Conservation (phyloP, 495 filamentous ascomycete genomes). For the Collariella sp. region DNA sequence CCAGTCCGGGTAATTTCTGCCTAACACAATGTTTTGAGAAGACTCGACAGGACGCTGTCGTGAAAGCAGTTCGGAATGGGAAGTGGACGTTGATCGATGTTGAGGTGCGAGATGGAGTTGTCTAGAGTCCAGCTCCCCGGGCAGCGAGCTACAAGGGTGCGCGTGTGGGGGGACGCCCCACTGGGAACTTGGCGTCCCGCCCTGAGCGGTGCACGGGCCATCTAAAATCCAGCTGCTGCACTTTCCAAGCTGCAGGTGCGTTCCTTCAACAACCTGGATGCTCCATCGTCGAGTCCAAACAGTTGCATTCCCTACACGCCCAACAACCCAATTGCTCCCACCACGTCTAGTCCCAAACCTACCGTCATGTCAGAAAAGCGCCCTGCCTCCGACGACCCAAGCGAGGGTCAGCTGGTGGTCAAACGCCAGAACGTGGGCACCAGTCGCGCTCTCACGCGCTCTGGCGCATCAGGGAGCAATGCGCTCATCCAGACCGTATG, state of each 20-base stretch:
- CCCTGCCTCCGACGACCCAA: conserved; percentile 70
- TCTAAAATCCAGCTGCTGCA: conserved; percentile 23
- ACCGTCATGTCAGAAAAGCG: conserved; percentile 79
- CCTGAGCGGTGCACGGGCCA: conserved; percentile 22
- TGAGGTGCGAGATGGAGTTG: neutral
- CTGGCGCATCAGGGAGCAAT: conserved; percentile 56
- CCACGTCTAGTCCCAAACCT: neutral
- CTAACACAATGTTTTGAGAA: too few species aligned
- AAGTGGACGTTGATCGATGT: neutral
- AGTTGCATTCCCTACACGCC: neutral
- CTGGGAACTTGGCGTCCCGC: neutral
- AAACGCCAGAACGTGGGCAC: conserved; percentile 79
- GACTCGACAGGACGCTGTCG: too few species aligned
- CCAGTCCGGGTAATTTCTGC: too few species aligned
- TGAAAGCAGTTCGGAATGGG: neutral
- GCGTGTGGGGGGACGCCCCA: neutral
- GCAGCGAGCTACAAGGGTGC: conserved; percentile 14
- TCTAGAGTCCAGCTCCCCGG: neutral
- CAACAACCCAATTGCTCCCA: neutral
- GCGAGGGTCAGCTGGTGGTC: conserved; percentile 71
- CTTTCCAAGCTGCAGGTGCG: conserved; percentile 3
- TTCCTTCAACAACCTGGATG: conserved; percentile 10
- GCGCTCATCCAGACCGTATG: conserved; percentile 80
- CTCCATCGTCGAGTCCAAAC: neutral
- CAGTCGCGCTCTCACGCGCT: conserved; percentile 50